phyloP scores from a whole-genome alignment of 208 protist species.

The Trypanosoma theileri region DNA sequence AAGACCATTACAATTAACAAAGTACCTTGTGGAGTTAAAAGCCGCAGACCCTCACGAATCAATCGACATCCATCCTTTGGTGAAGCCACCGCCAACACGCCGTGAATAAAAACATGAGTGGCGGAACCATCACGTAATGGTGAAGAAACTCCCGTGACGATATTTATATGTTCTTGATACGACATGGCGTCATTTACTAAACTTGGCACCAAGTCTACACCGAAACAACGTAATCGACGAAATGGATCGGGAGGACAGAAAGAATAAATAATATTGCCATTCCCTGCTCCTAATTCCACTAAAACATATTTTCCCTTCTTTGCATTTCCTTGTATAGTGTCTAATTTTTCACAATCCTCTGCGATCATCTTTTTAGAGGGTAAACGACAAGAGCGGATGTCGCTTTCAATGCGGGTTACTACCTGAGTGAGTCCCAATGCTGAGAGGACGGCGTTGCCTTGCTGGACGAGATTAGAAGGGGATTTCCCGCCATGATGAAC shows the following conservation, averaged over 20 bases:
- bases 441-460: conserved; percentile 13
- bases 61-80: conserved; percentile 6
- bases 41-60: conserved; percentile 17
- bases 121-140: conserved; percentile 10
- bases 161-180: conserved; percentile 15
- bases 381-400: conserved; percentile 9
- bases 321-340: not conserved
- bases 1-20: conserved; percentile 13
- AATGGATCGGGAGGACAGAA: conserved; percentile 24
- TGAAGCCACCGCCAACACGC: conserved; percentile 1
- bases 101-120: conserved; percentile 21
- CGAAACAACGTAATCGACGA: conserved; percentile 11
- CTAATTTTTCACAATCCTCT: not conserved
- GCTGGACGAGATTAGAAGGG: conserved; percentile 1
- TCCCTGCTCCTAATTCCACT: conserved; percentile 12
- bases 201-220: conserved; percentile 1
- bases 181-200: conserved; percentile 10
- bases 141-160: conserved; percentile 9
- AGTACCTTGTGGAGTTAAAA: conserved; percentile 4
- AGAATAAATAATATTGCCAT: conserved; percentile 21
- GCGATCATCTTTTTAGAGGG: not conserved
- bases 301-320: not conserved
- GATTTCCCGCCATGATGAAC: conserved; percentile 15
- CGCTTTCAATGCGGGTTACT: conserved; percentile 18
- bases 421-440: conserved; percentile 9